Evolutionary conservation across 83 land plant species (phyloP).

Genomic region (Diphasiastrum complanatum): DNA sequence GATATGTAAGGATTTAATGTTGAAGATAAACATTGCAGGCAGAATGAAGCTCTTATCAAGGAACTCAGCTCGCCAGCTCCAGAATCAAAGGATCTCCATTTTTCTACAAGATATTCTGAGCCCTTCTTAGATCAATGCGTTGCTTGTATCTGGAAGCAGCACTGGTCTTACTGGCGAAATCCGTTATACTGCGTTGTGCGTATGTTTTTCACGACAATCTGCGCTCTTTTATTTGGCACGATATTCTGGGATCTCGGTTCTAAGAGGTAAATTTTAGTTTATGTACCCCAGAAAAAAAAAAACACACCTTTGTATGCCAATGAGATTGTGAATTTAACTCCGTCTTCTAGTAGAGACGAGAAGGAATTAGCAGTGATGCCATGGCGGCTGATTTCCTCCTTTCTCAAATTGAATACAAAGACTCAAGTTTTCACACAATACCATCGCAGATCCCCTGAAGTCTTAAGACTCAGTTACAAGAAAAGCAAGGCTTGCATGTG

Average conservation of each 20-base stretch:
- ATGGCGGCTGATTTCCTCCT: no score
- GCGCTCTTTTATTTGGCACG: conserved; percentile 20
- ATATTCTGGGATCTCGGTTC: conserved; percentile 22
- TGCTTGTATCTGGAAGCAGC: conserved; percentile 24
- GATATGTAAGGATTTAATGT: no score
- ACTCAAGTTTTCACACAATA: no score
- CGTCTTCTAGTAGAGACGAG: no score
- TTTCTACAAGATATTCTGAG: conserved; percentile 20
- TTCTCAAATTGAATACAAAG: no score
- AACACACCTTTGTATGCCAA: no score
- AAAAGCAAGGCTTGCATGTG: no score
- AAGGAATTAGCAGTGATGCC: no score
- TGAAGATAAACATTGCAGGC: not conserved
- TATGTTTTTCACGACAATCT: conserved; percentile 7
- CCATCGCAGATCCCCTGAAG: no score
- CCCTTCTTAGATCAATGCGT: not conserved
- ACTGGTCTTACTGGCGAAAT: conserved; percentile 25
- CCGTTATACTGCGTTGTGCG: conserved; percentile 21
- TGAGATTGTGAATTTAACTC: no score
- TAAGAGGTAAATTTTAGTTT: conserved; percentile 21
- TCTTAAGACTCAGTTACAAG: no score
- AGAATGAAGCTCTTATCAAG: conserved; percentile 20
- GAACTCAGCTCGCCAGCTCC: conserved; percentile 19
- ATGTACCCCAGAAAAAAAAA: no score
- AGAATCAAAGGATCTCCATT: conserved; percentile 10